Base-by-base conservation (phyloP, 768 basidiomycete species). In the Gelatoporia subvermispora region DNA sequence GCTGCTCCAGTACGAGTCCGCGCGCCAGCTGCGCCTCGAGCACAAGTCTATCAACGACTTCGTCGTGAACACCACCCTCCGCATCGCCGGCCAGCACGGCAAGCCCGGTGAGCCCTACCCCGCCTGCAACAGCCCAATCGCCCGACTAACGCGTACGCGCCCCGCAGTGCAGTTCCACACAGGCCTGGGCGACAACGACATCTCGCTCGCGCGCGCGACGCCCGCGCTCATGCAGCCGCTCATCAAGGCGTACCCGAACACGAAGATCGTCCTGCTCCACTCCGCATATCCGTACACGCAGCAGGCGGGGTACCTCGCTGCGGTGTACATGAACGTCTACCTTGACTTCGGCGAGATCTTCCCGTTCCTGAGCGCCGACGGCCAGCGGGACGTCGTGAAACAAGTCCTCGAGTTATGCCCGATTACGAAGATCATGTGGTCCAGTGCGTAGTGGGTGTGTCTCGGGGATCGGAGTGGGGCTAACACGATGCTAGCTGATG, bases 331-430 rank as follows among this genome's bases (percentile, higher is more conserved):
- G 43, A 90, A 90, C 53, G 87, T 88, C 10, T 89, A 76, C 57
- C 68, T 89, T 39, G 88, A 91, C 63, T 85, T 90, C 60, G 88
- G 88, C 35, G 84, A 86, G 75, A 69, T 88, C 17, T 90, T 88
- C 52, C 86, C 86, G 0, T 68, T 78, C 47, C 67, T 90, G 36
- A 84, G 83, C 0, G 69, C 67, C 0, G 71, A 75, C 5, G 88
- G 86, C 2, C 88, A 89, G 62, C 69, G 76, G 10, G 58, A 64
- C 0, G 72, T 82, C 40, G 63, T 89, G 23, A 73, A 71, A 21
- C 79, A 89, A 59, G 67, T 86, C 18, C 66, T 90, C 2, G 88
- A 90, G 62, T 65, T 88, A 13, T 70, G 76, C 16, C 88, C 88
- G 11, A 87, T 82, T 23, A 88, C 82, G 61, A 91, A 89, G 60